Evolutionary conservation across 2,329 filamentous ascomycete genomes (phyloP).

Genomic region (Monosporascus sp.): DNA sequence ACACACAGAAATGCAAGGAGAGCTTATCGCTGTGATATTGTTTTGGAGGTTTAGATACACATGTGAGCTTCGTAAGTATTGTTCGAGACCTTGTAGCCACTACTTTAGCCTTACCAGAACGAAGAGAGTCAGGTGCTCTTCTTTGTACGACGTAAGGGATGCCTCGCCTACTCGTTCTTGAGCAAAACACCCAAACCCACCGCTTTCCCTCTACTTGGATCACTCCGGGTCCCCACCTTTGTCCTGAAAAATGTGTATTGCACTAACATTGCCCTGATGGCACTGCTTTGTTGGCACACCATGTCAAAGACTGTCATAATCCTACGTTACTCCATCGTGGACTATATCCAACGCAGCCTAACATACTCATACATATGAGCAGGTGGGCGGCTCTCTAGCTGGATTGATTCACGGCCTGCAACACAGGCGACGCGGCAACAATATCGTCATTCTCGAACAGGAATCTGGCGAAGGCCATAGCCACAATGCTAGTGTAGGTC

Average conservation of each 20-base stretch:
- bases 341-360: background rate
- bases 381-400: constrained; percentile 32
- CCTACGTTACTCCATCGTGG: background rate
- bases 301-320: background rate
- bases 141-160: background rate
- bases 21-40: too few relatives aligned
- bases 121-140: background rate
- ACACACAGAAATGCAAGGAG: too few relatives aligned
- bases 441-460: constrained; percentile 34
- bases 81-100: background rate
- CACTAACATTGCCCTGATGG: background rate
- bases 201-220: background rate
- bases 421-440: constrained; percentile 29
- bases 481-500: constrained; percentile 34
- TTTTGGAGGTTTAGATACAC: too few relatives aligned
- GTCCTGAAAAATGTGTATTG: background rate
- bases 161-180: background rate
- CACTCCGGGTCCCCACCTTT: background rate
- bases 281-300: background rate
- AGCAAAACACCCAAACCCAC: background rate
- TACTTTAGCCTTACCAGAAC: background rate
- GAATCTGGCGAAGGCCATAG: constrained; percentile 29
- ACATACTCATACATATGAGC: background rate
- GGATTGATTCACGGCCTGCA: constrained; percentile 29
- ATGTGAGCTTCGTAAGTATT: too few relatives aligned